Percentiles rank a stretch among this genome's conserved stretches.
These are phyloP conservation scores for Colletotrichum karsti DNA, from an alignment of 2,329 filamentous ascomycete genomes.

Conservation along the genomic window DNA sequence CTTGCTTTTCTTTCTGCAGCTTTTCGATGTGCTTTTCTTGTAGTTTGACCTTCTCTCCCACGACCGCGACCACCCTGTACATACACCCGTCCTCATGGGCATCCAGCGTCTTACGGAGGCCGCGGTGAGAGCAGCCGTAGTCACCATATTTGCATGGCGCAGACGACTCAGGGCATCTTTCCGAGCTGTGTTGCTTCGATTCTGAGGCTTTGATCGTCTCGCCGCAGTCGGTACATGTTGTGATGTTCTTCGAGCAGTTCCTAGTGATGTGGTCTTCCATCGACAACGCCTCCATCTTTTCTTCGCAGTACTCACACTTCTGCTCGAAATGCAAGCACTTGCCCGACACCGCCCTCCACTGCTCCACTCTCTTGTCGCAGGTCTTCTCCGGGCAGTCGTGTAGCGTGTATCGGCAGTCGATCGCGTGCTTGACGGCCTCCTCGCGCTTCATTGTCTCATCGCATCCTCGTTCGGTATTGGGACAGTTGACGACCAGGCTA, in stretches of 20 bases:
- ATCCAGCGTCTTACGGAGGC: constrained; percentile 48
- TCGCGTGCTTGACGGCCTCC: constrained; percentile 63
- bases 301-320: constrained; percentile 63
- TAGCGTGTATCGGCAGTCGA: constrained; percentile 63
- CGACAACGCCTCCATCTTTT: constrained; percentile 56
- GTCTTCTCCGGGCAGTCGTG: constrained; percentile 63
- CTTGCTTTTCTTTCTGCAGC: constrained; percentile 42
- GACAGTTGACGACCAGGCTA: constrained; percentile 65
- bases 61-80: constrained; percentile 61
- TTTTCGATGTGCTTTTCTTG: constrained; percentile 58
- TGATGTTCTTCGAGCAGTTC: constrained; percentile 55
- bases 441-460: constrained; percentile 58
- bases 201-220: constrained; percentile 52
- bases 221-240: constrained; percentile 59
- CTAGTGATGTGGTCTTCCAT: constrained; percentile 52
- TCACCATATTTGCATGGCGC: constrained; percentile 55
- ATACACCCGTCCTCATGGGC: constrained; percentile 58
- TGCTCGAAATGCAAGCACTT: constrained; percentile 63
- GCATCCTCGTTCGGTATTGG: constrained; percentile 61
- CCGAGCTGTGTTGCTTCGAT: constrained; percentile 55
- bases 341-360: constrained; percentile 47
- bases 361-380: constrained; percentile 61
- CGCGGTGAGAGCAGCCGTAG: constrained; percentile 55
- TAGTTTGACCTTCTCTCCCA: constrained; percentile 54
- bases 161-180: constrained; percentile 52